A percentile compares a stretch with the other conserved stretches of the same genome.
These are phyloP conservation scores for Phymatotrichopsis omnivora DNA, from an alignment of 2,329 filamentous ascomycete species.

Conservation along the genomic window DNA sequence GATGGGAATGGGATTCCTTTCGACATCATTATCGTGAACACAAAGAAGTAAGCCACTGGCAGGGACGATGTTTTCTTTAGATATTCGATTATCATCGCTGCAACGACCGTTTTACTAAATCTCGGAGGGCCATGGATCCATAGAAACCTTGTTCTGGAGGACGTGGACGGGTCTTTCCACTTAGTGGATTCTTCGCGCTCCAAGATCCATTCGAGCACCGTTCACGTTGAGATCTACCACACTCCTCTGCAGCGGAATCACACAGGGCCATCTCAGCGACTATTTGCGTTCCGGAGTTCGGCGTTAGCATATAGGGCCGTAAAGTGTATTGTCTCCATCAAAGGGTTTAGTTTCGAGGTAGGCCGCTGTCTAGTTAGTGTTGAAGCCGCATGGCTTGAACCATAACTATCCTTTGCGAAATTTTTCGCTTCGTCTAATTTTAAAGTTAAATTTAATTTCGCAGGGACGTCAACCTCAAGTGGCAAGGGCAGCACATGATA, in stretches of 20 bases:
- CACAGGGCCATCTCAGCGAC: not conserved
- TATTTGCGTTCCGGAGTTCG: not conserved
- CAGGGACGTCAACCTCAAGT: too few relatives aligned
- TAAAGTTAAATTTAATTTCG: not conserved
- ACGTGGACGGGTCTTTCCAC: not conserved
- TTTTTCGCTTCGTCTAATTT: not conserved
- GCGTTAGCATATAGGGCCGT: not conserved
- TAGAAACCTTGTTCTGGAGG: not conserved
- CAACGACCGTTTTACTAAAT: conserved; percentile 14
- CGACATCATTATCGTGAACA: too few relatives aligned
- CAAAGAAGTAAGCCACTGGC: too few relatives aligned
- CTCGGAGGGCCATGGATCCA: not conserved
- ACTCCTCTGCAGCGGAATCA: not conserved
- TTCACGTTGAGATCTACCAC: not conserved
- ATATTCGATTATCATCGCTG: conserved; percentile 11
- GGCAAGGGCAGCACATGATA: too few relatives aligned
- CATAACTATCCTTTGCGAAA: not conserved
- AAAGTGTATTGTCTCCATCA: too few relatives aligned
- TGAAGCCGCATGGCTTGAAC: not conserved
- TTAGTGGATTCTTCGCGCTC: not conserved
- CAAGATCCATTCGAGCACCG: not conserved
- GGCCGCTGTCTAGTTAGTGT: too few relatives aligned
- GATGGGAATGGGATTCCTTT: too few relatives aligned
- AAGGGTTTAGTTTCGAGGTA: not conserved
- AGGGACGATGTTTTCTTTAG: not conserved